Evolutionary conservation across 768 basidiomycete species (phyloP).

Genomic region (Zangia roseola): DNA sequence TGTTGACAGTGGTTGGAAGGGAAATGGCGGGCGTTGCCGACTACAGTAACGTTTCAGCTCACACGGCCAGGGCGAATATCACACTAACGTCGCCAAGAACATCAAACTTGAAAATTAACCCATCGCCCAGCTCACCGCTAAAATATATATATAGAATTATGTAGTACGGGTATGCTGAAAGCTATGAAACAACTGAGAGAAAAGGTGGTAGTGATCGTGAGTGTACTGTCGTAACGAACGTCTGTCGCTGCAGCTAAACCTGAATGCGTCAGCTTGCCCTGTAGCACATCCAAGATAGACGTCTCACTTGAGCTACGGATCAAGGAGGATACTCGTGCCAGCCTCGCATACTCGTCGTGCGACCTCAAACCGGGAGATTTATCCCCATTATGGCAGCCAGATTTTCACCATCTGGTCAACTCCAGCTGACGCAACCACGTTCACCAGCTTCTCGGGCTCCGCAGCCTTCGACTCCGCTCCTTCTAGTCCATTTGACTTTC

Average conservation of each 20-base stretch:
- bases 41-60: slow-evolving; percentile 18
- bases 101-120: slow-evolving; percentile 1
- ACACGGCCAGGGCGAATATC: slow-evolving; percentile 16
- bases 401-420: slow-evolving; percentile 68
- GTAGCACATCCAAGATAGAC: background rate
- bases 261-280: slow-evolving; percentile 9
- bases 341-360: slow-evolving; percentile 8
- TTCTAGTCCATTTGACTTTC: slow-evolving; percentile 37
- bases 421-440: slow-evolving; percentile 67
- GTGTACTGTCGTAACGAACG: slow-evolving; percentile 28
- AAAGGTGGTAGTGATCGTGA: slow-evolving; percentile 28
- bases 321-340: slow-evolving; percentile 16
- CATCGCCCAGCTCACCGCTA: background rate
- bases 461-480: slow-evolving; percentile 32
- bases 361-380: slow-evolving; percentile 1
- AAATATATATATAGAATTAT: slow-evolving; percentile 30
- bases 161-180: slow-evolving; percentile 36
- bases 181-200: slow-evolving; percentile 18
- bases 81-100: slow-evolving; percentile 5
- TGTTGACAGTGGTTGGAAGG: slow-evolving; percentile 26
- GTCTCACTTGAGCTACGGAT: slow-evolving; percentile 17
- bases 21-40: slow-evolving; percentile 31
- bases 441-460: slow-evolving; percentile 57
- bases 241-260: slow-evolving; percentile 5
- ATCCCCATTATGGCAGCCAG: slow-evolving; percentile 51